phyloP scores from a whole-genome alignment of 208 protist species.

The Acanthamoeba castellanii region DNA sequence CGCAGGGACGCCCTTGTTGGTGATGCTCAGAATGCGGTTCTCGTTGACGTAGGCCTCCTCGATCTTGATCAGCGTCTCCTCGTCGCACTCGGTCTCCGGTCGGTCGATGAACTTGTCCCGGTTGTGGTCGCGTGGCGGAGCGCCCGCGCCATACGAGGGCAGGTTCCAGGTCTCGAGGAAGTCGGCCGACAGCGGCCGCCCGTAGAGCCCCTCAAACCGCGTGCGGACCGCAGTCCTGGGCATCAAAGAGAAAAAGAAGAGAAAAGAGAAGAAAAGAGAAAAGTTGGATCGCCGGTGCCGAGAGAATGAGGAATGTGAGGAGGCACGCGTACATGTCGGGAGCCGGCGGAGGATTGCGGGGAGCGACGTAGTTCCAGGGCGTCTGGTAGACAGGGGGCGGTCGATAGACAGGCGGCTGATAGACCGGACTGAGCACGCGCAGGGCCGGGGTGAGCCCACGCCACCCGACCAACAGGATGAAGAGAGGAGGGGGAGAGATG shows the following conservation, averaged over 20 bases:
- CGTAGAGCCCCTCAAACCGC: conserved; percentile 13
- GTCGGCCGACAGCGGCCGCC: not conserved
- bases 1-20: not conserved
- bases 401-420: no score
- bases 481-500: not conserved
- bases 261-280: no score
- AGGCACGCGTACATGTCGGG: no score
- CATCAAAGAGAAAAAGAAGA: not conserved
- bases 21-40: conserved; percentile 26
- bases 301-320: no score
- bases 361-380: no score
- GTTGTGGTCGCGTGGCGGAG: not conserved
- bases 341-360: no score
- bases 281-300: no score
- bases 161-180: not conserved
- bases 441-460: no score
- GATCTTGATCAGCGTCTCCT: not conserved
- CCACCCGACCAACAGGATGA: no score
- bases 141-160: not conserved
- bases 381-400: no score
- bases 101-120: not conserved
- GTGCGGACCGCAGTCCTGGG: not conserved
- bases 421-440: not conserved
- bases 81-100: conserved; percentile 3
- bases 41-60: conserved; percentile 37